Evolutionary conservation across 1,139 yeast genomes (phyloP).

Genomic region (Diutina catenulata): DNA sequence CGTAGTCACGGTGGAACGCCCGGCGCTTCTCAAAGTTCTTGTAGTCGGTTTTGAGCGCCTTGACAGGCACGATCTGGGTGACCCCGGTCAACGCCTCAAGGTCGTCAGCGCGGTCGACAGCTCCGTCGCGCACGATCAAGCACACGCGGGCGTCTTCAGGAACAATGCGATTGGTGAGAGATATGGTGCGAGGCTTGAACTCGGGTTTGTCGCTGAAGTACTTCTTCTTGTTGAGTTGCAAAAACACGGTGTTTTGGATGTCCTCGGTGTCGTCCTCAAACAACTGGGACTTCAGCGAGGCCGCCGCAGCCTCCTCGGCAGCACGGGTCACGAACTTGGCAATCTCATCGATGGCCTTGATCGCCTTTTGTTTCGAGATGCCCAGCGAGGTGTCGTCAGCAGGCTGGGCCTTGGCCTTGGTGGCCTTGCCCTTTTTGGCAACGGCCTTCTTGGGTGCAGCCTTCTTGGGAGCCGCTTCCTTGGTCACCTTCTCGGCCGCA

Average conservation of each 20-base stretch:
- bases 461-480: conserved; percentile 6
- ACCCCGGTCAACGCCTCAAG: conserved; percentile 50
- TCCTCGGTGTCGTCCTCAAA: conserved; percentile 25
- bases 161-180: conserved; percentile 27
- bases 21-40: conserved; percentile 64
- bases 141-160: conserved; percentile 48
- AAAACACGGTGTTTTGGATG: conserved; percentile 32
- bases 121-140: conserved; percentile 60
- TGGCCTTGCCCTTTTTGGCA: background rate
- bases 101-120: conserved; percentile 44
- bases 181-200: conserved; percentile 62
- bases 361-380: conserved; percentile 9
- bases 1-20: conserved; percentile 46
- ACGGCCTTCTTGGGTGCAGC: background rate
- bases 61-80: conserved; percentile 38
- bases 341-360: conserved; percentile 12
- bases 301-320: conserved; percentile 13
- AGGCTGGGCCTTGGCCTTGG: background rate
- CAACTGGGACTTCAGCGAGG: conserved; percentile 18
- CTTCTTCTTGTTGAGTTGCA: conserved; percentile 52
- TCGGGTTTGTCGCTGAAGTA: conserved; percentile 50
- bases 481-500: conserved; percentile 7
- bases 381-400: conserved; percentile 7
- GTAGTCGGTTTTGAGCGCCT: conserved; percentile 53
- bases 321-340: conserved; percentile 10